Conservation (phyloP, 768 basidiomycete genomes). For the Phaffia australis region DNA sequence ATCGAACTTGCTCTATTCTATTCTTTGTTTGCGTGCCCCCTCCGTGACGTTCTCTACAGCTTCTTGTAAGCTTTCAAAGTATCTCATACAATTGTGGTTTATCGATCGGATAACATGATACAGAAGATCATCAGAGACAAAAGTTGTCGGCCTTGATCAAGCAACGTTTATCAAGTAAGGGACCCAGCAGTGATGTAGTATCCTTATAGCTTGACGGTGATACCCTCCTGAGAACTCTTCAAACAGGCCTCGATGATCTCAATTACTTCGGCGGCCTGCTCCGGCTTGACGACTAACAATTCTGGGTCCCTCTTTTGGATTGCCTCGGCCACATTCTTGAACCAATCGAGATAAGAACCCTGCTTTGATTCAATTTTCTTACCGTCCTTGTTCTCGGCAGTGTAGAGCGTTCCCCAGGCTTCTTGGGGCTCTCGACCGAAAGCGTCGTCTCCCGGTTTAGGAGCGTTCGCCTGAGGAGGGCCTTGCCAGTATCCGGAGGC, state of each 20-base stretch:
- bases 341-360: slow-evolving; percentile 37
- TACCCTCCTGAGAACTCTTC: slow-evolving; percentile 54
- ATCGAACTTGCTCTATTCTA: no score
- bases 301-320: slow-evolving; percentile 39
- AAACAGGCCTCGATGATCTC: slow-evolving; percentile 67
- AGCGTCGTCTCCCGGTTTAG: not conserved
- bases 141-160: no score
- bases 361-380: slow-evolving; percentile 37
- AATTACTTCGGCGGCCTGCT: slow-evolving; percentile 59
- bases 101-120: no score
- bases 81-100: no score
- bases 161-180: no score
- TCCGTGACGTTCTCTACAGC: no score
- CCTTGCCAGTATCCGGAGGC: slow-evolving; percentile 45
- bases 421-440: slow-evolving; percentile 51
- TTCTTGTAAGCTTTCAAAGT: no score
- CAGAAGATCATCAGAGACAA: no score
- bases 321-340: slow-evolving; percentile 54
- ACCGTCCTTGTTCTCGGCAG: slow-evolving; percentile 41
- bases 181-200: not conserved
- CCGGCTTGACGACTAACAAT: slow-evolving; percentile 37
- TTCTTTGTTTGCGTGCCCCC: no score
- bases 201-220: slow-evolving; percentile 37
- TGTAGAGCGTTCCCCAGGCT: slow-evolving; percentile 56
- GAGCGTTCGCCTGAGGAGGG: slow-evolving; percentile 39